Percentiles rank a stretch among this genome's conserved stretches.
Evolutionary conservation across 208 protist species (phyloP).

Genomic region (Leishmania aethiopica): DNA sequence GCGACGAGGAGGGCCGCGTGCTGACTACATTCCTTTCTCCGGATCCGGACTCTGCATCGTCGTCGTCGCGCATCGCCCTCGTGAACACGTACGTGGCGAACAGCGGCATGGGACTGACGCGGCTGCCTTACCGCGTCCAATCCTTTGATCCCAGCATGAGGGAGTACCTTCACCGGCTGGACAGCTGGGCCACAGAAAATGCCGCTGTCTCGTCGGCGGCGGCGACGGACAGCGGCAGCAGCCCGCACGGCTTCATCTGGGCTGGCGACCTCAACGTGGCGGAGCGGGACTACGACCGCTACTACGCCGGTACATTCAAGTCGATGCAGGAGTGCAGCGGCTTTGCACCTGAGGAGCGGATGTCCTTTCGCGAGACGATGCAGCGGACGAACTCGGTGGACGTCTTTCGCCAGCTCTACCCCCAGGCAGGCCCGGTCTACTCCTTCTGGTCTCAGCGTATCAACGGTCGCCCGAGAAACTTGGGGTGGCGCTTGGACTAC

Average conservation of each 20-base stretch:
- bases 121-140: constrained; percentile 84
- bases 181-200: constrained; percentile 28
- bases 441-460: constrained; percentile 89
- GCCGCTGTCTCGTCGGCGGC: neutral
- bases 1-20: constrained; percentile 88
- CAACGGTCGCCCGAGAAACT: constrained; percentile 58
- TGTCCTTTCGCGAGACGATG: constrained; percentile 76
- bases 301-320: constrained; percentile 81
- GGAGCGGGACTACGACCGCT: constrained; percentile 93
- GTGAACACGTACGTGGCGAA: constrained; percentile 96
- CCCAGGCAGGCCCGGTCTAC: constrained; percentile 67
- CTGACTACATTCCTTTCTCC: constrained; percentile 79
- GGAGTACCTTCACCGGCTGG: constrained; percentile 48
- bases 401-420: constrained; percentile 90
- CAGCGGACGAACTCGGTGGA: constrained; percentile 62
- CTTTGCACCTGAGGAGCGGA: constrained; percentile 93
- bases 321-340: constrained; percentile 92
- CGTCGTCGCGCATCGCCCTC: constrained; percentile 52
- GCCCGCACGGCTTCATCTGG: constrained; percentile 81
- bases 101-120: constrained; percentile 86
- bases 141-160: constrained; percentile 81
- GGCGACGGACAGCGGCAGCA: neutral
- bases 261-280: constrained; percentile 95
- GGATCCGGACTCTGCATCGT: neutral
- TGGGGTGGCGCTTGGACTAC: constrained; percentile 95